Evolutionary conservation across 129 eudicot species (phyloP), one percentile per base, ranked within the genome.

Genomic region (Lonicera japonica): DNA sequence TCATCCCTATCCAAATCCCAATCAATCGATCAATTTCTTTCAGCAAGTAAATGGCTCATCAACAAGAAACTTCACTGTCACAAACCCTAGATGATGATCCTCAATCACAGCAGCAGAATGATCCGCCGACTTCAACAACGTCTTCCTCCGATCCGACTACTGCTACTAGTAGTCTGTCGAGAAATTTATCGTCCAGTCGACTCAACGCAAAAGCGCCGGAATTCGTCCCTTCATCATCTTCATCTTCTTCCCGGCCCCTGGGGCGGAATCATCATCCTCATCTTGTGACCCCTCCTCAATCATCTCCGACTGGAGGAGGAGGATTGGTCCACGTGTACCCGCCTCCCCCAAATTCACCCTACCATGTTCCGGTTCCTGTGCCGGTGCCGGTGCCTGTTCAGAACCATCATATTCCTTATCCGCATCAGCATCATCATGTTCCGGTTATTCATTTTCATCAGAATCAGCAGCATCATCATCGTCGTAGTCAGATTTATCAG

Each of bases 201-300:
- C 88, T 90, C 14, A 90, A 84, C 77, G 97, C 97, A 2, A 62
- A 73, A 60, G 97, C 97, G 1, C 89, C 95, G 8, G 97, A 90
- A 21, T 90, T 90, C 25, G 81, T 83, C 21, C 97, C 97, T 21
- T 73, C 84, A 34, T 21, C 36, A 29, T 29, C 84, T 5, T 40
- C 73, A 8, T 55, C 79, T 4, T 29, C 75, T n/a, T 54, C 58
- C 5, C 60, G 56, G 63, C 48, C 47, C 36, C n/a, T n/a, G n/a
- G 58, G 21, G 29, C 29, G 57, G 82, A 67, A 56, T 69, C 56
- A 0, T 53, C 76, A 58, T 53, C 73, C 75, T 56, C 25, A 69
- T 63, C 14, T 73, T 17, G 76, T 73, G 47, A 68, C 43, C 4
- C 58, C 77, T 5, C 58, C 77, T 72, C 79, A 19, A 75, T 77